Percentiles rank a stretch among this genome's conserved stretches.
These are phyloP conservation scores for Suhomyces yuchorum DNA, from an alignment of 1,139 yeast species.

Conservation along the genomic window DNA sequence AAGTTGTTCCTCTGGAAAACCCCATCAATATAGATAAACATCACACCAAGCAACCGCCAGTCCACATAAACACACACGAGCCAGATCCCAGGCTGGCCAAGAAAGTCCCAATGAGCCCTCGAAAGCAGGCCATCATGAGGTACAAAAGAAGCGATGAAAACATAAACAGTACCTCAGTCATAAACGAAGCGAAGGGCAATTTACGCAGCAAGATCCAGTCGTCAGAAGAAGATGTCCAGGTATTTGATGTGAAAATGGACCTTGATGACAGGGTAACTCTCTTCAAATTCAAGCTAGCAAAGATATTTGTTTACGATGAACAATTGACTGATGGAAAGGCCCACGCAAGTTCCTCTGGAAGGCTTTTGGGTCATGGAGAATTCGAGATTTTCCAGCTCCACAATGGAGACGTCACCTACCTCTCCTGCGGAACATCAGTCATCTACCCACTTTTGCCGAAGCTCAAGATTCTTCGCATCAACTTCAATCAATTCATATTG, in stretches of 20 bases:
- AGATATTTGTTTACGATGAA: constrained; percentile 48
- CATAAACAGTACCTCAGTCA: constrained; percentile 23
- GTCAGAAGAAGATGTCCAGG: constrained; percentile 9
- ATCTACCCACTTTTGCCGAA: constrained; percentile 69
- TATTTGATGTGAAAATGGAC: constrained; percentile 14
- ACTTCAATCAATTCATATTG: constrained; percentile 55
- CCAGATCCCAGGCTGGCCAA: background rate
- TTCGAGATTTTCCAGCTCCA: constrained; percentile 67
- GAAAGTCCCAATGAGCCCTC: constrained; percentile 32
- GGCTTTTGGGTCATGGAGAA: constrained; percentile 60
- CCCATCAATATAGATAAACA: background rate
- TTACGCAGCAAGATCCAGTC: constrained; percentile 18
- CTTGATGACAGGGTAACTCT: constrained; percentile 43
- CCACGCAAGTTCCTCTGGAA: constrained; percentile 34
- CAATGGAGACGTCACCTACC: constrained; percentile 62
- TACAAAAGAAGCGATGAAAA: constrained; percentile 38
- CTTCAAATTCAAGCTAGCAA: constrained; percentile 41
- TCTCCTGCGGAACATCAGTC: constrained; percentile 55
- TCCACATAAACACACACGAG: background rate
- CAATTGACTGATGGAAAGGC: constrained; percentile 24
- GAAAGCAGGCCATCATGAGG: constrained; percentile 44
- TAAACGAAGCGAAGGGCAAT: constrained; percentile 35
- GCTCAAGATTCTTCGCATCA: constrained; percentile 57
- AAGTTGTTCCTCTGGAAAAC: background rate
- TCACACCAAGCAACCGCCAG: background rate